phyloP scores from a whole-genome alignment of 2,329 filamentous ascomycete species.

The Claviceps pusilla region DNA sequence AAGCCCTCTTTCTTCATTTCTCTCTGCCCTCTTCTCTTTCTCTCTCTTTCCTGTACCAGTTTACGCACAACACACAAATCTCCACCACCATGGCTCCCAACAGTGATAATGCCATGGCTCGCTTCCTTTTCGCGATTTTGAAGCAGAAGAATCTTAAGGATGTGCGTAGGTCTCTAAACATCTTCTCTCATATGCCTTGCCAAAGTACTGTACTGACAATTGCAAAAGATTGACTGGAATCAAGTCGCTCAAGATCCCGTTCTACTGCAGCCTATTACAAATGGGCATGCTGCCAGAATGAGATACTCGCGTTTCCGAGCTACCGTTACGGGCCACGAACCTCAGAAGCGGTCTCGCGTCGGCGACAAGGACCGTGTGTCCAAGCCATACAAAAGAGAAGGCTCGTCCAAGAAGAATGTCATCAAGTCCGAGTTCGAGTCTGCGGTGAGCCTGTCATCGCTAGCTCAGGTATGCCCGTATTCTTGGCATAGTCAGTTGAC shows the following conservation, averaged over 20 bases:
- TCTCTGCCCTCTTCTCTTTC: too few relatives aligned
- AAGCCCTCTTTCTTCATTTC: neutral
- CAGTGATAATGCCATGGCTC: slow-evolving; percentile 40
- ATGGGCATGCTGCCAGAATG: slow-evolving; percentile 47
- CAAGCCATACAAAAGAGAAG: slow-evolving; percentile 27
- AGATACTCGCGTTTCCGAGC: slow-evolving; percentile 38
- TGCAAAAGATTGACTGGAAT: slow-evolving; percentile 41
- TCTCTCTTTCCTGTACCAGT: neutral
- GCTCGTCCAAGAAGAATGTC: slow-evolving; percentile 19
- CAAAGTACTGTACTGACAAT: neutral
- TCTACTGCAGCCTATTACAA: slow-evolving; percentile 38
- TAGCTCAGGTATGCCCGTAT: slow-evolving; percentile 14
- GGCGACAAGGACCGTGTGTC: slow-evolving; percentile 28
- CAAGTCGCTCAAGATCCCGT: slow-evolving; percentile 39
- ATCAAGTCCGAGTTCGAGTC: slow-evolving; percentile 30
- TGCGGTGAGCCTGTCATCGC: slow-evolving; percentile 14
- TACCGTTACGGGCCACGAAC: slow-evolving; percentile 31
- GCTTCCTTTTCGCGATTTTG: slow-evolving; percentile 44
- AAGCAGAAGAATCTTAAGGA: slow-evolving; percentile 46
- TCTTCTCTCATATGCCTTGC: neutral
- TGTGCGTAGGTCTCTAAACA: slow-evolving; percentile 25
- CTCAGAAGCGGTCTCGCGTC: slow-evolving; percentile 30
- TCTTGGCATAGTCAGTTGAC: neutral
- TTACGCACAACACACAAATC: neutral
- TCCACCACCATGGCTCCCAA: slow-evolving; percentile 31